Evolutionary conservation across 2,329 filamentous ascomycete species (phyloP).

Genomic region (Ophiostoma ips): DNA sequence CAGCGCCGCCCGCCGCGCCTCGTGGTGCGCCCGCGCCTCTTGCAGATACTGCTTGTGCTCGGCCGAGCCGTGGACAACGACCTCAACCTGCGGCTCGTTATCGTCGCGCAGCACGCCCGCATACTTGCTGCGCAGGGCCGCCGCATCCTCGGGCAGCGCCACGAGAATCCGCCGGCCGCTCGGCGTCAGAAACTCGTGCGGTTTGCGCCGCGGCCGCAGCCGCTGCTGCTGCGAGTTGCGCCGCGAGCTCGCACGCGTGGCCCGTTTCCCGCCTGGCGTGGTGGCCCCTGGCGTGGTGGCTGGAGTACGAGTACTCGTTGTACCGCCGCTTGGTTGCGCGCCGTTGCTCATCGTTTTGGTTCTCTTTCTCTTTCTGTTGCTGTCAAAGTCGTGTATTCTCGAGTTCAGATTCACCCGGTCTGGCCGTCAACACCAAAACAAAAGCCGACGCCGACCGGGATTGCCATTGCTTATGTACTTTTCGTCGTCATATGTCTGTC

Average conservation of each 20-base stretch:
- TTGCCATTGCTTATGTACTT: too few relatives aligned
- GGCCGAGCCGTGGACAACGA: constrained; percentile 42
- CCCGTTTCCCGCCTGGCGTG: background rate
- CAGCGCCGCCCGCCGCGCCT: constrained; percentile 30
- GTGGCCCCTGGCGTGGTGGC: background rate
- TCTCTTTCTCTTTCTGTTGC: too few relatives aligned
- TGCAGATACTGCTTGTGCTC: constrained; percentile 33
- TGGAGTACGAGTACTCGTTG: background rate
- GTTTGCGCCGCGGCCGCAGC: constrained; percentile 23
- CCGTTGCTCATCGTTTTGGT: background rate
- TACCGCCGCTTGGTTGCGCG: background rate
- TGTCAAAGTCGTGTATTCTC: too few relatives aligned
- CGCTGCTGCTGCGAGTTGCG: background rate
- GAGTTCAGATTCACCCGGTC: too few relatives aligned
- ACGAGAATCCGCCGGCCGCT: constrained; percentile 43
- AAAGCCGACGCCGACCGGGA: too few relatives aligned
- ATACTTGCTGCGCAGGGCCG: constrained; percentile 31
- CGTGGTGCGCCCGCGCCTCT: constrained; percentile 38
- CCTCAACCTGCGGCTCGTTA: constrained; percentile 29
- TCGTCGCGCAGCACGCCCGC: constrained; percentile 13
- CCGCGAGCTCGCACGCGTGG: background rate
- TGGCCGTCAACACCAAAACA: too few relatives aligned
- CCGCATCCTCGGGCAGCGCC: constrained; percentile 40
- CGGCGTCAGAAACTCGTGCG: constrained; percentile 40
- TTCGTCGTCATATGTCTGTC: too few relatives aligned